These are phyloP conservation scores for Furcasterigmium sp. DNA, from an alignment of 2,329 filamentous ascomycete species.

Conservation along the genomic window DNA sequence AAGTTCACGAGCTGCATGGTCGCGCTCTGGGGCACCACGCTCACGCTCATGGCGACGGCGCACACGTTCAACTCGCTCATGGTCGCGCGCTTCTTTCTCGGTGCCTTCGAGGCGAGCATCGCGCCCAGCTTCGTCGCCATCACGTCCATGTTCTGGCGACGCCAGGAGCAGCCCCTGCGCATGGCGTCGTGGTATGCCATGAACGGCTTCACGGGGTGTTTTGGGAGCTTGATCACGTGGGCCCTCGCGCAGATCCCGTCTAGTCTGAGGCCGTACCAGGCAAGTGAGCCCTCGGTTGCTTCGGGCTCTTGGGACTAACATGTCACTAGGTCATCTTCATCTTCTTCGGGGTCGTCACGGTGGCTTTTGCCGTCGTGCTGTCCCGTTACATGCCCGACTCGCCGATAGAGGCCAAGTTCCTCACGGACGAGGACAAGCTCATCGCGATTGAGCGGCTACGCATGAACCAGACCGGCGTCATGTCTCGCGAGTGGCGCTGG, in stretches of 20 bases:
- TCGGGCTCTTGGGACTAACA: slow-evolving; percentile 7
- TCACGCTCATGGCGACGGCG: slow-evolving; percentile 46
- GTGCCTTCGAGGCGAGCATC: slow-evolving; percentile 41
- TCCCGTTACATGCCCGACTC: slow-evolving; percentile 59
- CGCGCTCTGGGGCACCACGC: slow-evolving; percentile 45
- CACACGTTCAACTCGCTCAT: slow-evolving; percentile 40
- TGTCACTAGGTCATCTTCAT: slow-evolving; percentile 42
- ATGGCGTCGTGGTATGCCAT: slow-evolving; percentile 25
- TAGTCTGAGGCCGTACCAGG: slow-evolving; percentile 39
- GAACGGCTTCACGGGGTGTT: slow-evolving; percentile 18
- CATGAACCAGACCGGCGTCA: slow-evolving; percentile 42
- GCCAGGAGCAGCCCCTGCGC: slow-evolving; percentile 24
- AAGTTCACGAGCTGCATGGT: slow-evolving; percentile 48
- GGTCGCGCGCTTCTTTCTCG: slow-evolving; percentile 37
- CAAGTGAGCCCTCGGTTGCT: slow-evolving; percentile 13
- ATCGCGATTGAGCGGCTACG: slow-evolving; percentile 52
- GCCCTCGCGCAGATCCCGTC: slow-evolving; percentile 46
- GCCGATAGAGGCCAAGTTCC: slow-evolving; percentile 53
- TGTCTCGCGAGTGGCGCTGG: slow-evolving; percentile 32
- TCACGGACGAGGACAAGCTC: slow-evolving; percentile 49
- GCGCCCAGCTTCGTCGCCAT: slow-evolving; percentile 43
- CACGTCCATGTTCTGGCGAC: slow-evolving; percentile 34
- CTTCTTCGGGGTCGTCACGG: slow-evolving; percentile 46
- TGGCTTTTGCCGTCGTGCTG: slow-evolving; percentile 41
- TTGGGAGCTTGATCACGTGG: slow-evolving; percentile 51